phyloP scores from a whole-genome alignment of 768 basidiomycete genomes.

The Termitomyces eurrhizus region DNA sequence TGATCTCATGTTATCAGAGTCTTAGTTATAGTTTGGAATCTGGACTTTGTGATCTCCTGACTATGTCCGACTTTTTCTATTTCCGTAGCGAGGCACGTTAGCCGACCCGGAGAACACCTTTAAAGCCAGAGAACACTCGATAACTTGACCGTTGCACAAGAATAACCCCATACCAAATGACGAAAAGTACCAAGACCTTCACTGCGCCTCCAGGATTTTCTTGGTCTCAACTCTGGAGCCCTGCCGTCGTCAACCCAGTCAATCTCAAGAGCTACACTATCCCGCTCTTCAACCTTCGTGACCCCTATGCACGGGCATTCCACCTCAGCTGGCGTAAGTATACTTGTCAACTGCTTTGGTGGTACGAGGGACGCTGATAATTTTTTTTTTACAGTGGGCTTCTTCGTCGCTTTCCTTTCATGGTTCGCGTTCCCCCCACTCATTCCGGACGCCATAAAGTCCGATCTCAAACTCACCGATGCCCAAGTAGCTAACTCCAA shows the following conservation, averaged over 20 bases:
- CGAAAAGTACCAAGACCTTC: background rate
- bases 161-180: background rate
- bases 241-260: slow-evolving; percentile 40
- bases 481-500: slow-evolving; percentile 50
- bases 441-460: slow-evolving; percentile 50
- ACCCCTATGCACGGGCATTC: slow-evolving; percentile 45
- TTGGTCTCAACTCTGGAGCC: slow-evolving; percentile 30
- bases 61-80: background rate
- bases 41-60: background rate
- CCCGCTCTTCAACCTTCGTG: slow-evolving; percentile 44
- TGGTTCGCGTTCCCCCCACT: slow-evolving; percentile 65
- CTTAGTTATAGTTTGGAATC: background rate
- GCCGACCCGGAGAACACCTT: background rate
- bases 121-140: background rate
- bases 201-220: slow-evolving; percentile 23
- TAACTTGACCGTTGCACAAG: background rate
- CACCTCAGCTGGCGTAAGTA: slow-evolving; percentile 36
- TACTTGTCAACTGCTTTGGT: background rate
- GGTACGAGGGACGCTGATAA: background rate
- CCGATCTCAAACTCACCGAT: slow-evolving; percentile 44
- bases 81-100: background rate
- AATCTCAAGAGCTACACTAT: slow-evolving; percentile 51
- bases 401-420: slow-evolving; percentile 46
- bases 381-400: slow-evolving; percentile 27
- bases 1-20: background rate